Evolutionary conservation across 805 yeast species (phyloP).

Genomic region (Zygotorulaspora florentina): DNA sequence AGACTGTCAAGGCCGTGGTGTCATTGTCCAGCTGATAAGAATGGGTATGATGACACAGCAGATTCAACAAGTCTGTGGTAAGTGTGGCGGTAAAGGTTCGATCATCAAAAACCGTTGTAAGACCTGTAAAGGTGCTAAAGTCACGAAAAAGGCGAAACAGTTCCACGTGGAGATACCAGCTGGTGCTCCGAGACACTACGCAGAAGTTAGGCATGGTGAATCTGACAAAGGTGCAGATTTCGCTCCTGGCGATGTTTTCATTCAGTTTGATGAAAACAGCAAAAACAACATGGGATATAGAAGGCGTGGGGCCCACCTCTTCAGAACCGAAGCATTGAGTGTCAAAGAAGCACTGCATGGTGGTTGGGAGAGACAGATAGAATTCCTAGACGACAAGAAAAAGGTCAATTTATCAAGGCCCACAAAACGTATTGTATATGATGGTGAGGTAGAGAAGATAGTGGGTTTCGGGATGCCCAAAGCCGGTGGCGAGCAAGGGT

Average conservation of each 20-base stretch:
- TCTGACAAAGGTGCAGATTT: conserved; percentile 82
- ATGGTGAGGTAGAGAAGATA: conserved; percentile 70
- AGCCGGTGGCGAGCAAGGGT: conserved; percentile 32
- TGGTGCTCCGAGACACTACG: conserved; percentile 62
- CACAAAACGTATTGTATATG: conserved; percentile 47
- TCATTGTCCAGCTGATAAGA: conserved; percentile 59
- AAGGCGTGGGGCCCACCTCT: conserved; percentile 68
- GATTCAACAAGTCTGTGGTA: conserved; percentile 72
- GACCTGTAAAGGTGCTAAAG: conserved; percentile 67
- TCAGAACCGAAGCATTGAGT: conserved; percentile 74
- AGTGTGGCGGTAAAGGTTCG: conserved; percentile 76
- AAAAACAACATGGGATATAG: conserved; percentile 72
- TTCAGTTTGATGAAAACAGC: conserved; percentile 54
- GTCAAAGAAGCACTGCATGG: conserved; percentile 71
- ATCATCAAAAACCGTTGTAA: conserved; percentile 60
- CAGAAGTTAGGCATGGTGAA: conserved; percentile 62
- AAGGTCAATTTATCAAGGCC: conserved; percentile 45
- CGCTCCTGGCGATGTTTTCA: conserved; percentile 72
- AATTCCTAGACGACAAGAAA: conserved; percentile 60
- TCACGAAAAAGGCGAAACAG: conserved; percentile 49
- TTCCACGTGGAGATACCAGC: conserved; percentile 62
- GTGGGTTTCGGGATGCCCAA: conserved; percentile 84
- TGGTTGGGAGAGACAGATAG: conserved; percentile 70
- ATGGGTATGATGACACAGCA: conserved; percentile 89
- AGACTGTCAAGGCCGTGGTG: conserved; percentile 74